Evolutionary conservation across 441 rosid species (phyloP).

Genomic region (Populus hybrid): DNA sequence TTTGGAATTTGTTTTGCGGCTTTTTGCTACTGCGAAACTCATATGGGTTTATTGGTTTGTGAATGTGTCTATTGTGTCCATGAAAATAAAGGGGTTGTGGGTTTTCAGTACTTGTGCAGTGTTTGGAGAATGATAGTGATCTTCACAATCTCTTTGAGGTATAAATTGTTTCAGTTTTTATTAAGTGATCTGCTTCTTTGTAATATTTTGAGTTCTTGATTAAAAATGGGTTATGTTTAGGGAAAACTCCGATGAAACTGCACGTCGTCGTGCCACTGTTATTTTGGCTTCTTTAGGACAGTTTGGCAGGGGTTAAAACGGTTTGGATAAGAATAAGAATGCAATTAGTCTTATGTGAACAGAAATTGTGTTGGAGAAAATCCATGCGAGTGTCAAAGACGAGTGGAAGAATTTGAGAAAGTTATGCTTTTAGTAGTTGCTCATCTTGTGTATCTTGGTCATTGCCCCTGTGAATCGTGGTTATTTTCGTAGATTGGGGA

Average conservation of each 20-base stretch:
- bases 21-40: neutral
- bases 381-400: neutral
- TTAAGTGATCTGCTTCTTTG: neutral
- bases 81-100: neutral
- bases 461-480: neutral
- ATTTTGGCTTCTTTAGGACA: neutral
- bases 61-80: neutral
- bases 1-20: neutral
- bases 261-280: neutral
- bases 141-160: neutral
- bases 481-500: neutral
- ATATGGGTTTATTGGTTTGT: neutral
- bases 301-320: neutral
- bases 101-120: neutral
- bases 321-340: neutral
- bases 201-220: neutral
- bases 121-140: neutral
- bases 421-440: neutral
- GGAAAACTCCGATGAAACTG: neutral
- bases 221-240: neutral
- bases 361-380: neutral
- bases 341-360: neutral
- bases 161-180: neutral
- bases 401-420: neutral
- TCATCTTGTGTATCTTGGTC: neutral